Percentiles rank a stretch among this genome's conserved stretches.
These are phyloP conservation scores for Fremontodendron californicum DNA, from an alignment of 345 rosid species.

Conservation along the genomic window DNA sequence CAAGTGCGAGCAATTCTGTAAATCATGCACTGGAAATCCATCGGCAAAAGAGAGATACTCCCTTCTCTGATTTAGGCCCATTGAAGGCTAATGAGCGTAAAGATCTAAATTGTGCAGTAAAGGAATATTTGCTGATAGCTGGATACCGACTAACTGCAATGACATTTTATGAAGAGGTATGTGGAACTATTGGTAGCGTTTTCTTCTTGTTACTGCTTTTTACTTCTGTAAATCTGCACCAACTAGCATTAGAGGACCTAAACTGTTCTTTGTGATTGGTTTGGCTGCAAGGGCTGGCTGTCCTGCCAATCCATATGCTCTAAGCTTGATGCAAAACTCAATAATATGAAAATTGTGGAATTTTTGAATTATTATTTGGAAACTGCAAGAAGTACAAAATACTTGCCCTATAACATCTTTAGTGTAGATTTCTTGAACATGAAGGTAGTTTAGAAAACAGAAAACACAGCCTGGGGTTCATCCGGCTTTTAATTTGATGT, in stretches of 20 bases:
- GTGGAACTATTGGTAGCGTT: constrained; percentile 5
- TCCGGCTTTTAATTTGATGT: not conserved
- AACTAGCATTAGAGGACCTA: too few species aligned
- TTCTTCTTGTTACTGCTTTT: not conserved
- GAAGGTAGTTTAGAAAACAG: not conserved
- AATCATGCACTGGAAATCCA: constrained; percentile 47
- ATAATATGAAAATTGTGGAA: not conserved
- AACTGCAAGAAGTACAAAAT: not conserved
- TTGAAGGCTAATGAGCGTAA: constrained; percentile 75
- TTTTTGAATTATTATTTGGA: not conserved
- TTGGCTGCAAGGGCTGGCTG: not conserved
- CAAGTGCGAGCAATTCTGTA: constrained; percentile 33
- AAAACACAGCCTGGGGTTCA: not conserved
- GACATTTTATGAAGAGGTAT: constrained; percentile 97
- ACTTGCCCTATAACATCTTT: not conserved
- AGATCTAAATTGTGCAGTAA: constrained; percentile 90
- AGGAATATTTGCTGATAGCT: constrained; percentile 89
- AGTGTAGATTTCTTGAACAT: not conserved
- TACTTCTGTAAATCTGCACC: not conserved
- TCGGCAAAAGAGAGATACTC: constrained; percentile 48
- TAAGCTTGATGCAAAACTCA: not conserved
- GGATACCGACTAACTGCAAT: constrained; percentile 93
- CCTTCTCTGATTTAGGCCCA: constrained; percentile 76
- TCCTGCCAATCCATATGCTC: not conserved
- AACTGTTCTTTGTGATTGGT: not conserved